Evolutionary conservation across 495 filamentous ascomycete species (phyloP).

Genomic region (Diplogelasinospora grovesii): DNA sequence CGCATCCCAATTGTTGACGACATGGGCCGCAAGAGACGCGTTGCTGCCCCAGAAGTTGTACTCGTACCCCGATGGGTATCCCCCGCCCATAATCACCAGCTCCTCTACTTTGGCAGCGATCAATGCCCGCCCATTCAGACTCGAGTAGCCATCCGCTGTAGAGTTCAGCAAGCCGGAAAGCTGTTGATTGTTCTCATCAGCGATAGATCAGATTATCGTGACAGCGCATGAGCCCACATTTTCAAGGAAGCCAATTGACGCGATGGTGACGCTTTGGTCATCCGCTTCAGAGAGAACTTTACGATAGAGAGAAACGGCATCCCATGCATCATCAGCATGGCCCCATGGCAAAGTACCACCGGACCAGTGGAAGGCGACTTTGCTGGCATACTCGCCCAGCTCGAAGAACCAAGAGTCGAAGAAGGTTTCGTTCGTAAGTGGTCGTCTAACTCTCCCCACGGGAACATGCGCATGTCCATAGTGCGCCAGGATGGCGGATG

Average conservation of each 20-base stretch:
- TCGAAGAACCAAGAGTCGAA: slow-evolving; percentile 31
- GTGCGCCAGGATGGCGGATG: slow-evolving; percentile 36
- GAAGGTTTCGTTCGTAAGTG: slow-evolving; percentile 35
- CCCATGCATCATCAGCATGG: slow-evolving; percentile 32
- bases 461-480: slow-evolving; percentile 31
- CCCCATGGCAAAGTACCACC: slow-evolving; percentile 22
- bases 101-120: slow-evolving; percentile 35
- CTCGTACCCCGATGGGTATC: slow-evolving; percentile 34
- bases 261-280: slow-evolving; percentile 36
- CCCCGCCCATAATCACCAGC: slow-evolving; percentile 42
- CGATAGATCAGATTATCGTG: background rate
- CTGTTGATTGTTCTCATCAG: slow-evolving; percentile 10
- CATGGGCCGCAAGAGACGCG: slow-evolving; percentile 24
- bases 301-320: slow-evolving; percentile 38
- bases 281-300: slow-evolving; percentile 26
- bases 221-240: slow-evolving; percentile 19
- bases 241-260: slow-evolving; percentile 37
- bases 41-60: slow-evolving; percentile 39
- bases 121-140: slow-evolving; percentile 29
- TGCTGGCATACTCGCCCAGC: slow-evolving; percentile 27
- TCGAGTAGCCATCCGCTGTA: slow-evolving; percentile 25
- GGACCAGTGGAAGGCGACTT: slow-evolving; percentile 36
- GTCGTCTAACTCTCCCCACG: slow-evolving; percentile 32
- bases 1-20: slow-evolving; percentile 35
- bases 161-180: slow-evolving; percentile 36